phyloP scores from a whole-genome alignment of 306 rosid genomes.

The Lathyrus tuberosus region DNA sequence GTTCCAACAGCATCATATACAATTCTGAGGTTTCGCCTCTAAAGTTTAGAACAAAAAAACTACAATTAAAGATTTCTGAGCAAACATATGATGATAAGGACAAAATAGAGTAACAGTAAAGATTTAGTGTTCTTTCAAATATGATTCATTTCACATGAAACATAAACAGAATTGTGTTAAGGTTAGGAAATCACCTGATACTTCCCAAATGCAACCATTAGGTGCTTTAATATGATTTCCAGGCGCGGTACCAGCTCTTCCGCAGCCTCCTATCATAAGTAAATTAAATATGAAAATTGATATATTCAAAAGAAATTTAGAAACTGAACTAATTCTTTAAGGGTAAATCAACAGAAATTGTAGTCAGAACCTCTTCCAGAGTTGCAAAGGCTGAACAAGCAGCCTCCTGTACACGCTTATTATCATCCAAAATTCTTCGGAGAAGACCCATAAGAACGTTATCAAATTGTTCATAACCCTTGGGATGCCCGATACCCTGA shows the following conservation, averaged over 20 bases:
- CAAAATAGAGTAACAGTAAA: not conserved
- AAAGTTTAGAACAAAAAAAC: conserved; percentile 36
- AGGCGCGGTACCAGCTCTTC: conserved; percentile 89
- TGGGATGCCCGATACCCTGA: conserved; percentile 74
- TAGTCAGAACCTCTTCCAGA: conserved; percentile 87
- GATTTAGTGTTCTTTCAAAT: not conserved
- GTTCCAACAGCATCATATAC: conserved; percentile 99
- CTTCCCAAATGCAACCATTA: conserved; percentile 90
- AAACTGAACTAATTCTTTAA: conserved; percentile 25
- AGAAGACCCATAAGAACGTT: conserved; percentile 86
- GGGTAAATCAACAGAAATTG: conserved; percentile 41
- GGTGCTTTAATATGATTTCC: conserved; percentile 84
- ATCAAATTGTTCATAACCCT: conserved; percentile 95
- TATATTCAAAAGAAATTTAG: conserved; percentile 10
- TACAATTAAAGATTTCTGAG: conserved; percentile 31
- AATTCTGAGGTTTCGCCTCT: conserved; percentile 94
- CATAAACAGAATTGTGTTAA: conserved; percentile 14
- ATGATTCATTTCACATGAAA: conserved; percentile 36
- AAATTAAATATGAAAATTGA: conserved; percentile 35
- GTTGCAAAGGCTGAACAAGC: conserved; percentile 99
- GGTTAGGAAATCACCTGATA: conserved; percentile 75
- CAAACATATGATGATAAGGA: conserved; percentile 8
- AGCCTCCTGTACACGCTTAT: conserved; percentile 99
- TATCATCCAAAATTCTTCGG: conserved; percentile 92
- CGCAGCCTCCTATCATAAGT: conserved; percentile 82